Base-by-base conservation (phyloP, 352 stramenopile species). In the Pythium utonaiense region DNA sequence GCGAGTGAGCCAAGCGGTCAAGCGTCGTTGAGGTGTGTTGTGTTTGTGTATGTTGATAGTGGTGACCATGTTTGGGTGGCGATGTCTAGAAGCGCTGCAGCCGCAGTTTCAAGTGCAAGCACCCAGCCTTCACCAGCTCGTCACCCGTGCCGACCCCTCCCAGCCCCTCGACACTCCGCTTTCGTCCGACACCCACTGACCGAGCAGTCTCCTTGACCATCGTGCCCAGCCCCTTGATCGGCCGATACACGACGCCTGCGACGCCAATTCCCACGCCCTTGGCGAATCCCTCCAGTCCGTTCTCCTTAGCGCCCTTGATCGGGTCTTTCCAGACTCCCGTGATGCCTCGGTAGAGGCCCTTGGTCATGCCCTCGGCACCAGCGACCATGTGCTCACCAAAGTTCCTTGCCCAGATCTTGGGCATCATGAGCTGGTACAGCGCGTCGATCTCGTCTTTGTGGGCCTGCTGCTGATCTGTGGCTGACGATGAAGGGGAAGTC, bases 351-450 rank as follows among this genome's bases (percentile, higher is more conserved):
- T 86, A 90, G 42, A 93, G 62, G 14, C 83, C 83, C 42, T 87
- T 88, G 28, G 74, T 74, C 19, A 90, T 48, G 4, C 81, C 81
- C 67, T 90, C 81, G 49, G 78, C 83, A 0, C 78, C 83, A 3
- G 81, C 83, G 16, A 91, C 74, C 74, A 93, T 82, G 78, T 93
- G 83, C 54, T 91, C 83, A 31, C 83, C 80, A 66, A 90, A 91
- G 67, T 90, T 91, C 6, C 60, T 68, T 1, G 83, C 78, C 83
- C 83, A 93, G 57, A 86, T 83, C 14, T 67, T 69, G 5, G 80
- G 73, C 83, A 89, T 91, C 53, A 75, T 40, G 13, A 84, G 66
- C 12, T 71, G 69, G 47, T 83, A 82, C 77, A 83, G 80, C 12
- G 70, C 71, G 31, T 91, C 80, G 45, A 78, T 61, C 45, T 71